Conservation (phyloP, 140 eudicot species). For the Senecio squalidus region DNA sequence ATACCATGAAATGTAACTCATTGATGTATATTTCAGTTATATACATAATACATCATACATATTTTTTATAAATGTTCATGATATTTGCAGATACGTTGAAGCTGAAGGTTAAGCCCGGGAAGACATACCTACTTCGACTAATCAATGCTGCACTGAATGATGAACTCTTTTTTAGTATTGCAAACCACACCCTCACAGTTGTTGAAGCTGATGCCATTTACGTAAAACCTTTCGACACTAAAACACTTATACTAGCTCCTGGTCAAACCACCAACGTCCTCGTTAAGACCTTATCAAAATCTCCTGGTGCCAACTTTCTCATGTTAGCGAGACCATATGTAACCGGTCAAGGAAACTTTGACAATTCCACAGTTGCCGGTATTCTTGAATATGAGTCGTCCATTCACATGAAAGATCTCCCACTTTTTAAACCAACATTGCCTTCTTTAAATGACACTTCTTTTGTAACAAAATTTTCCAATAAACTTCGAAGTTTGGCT, state of each 20-base stretch:
- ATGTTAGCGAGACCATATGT: constrained; percentile 47
- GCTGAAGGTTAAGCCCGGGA: constrained; percentile 55
- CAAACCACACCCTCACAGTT: constrained; percentile 45
- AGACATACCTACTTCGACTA: no score
- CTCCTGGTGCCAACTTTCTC: constrained; percentile 32
- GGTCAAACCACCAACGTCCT: constrained; percentile 63
- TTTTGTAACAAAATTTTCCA: constrained; percentile 10
- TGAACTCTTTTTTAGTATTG: constrained; percentile 54
- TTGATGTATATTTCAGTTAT: not conserved
- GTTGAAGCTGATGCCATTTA: constrained; percentile 55
- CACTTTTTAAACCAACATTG: constrained; percentile 30
- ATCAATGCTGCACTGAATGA: no score
- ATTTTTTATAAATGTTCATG: not conserved
- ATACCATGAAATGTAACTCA: not conserved
- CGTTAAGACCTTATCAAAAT: constrained; percentile 34
- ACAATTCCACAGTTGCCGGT: constrained; percentile 46
- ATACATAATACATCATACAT: not conserved
- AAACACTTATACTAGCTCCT: constrained; percentile 38
- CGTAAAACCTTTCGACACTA: constrained; percentile 42
- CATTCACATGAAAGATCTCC: constrained; percentile 7
- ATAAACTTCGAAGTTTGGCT: constrained; percentile 19
- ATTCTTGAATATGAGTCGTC: constrained; percentile 36
- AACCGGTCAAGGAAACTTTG: constrained; percentile 48
- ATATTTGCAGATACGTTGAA: constrained; percentile 43
- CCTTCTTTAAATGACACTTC: constrained; percentile 27